phyloP scores from a whole-genome alignment of 805 yeast species.

The Ogataea naganishii region DNA sequence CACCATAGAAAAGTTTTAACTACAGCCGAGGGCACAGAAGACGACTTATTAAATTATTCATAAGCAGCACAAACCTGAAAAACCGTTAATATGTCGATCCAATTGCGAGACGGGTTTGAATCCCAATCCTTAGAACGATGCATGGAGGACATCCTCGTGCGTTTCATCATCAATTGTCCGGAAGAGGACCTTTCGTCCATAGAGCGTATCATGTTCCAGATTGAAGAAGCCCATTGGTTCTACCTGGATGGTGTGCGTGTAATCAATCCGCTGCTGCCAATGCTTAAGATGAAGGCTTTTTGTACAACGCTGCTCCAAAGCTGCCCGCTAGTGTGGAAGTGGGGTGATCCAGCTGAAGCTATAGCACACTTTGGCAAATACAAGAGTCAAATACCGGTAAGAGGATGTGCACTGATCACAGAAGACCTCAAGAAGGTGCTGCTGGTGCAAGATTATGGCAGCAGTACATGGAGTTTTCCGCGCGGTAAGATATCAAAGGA shows the following conservation, averaged over 20 bases:
- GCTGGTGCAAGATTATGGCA: constrained; percentile 77
- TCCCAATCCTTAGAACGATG: constrained; percentile 64
- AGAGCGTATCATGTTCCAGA: constrained; percentile 81
- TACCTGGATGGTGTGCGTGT: constrained; percentile 76
- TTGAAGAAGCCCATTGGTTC: constrained; percentile 98
- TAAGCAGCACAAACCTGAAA: too few species aligned
- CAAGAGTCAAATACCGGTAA: constrained; percentile 85
- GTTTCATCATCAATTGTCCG: constrained; percentile 89
- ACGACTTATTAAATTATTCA: too few species aligned
- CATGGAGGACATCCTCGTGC: constrained; percentile 77
- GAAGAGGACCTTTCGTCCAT: constrained; percentile 78
- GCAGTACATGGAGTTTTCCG: constrained; percentile 87
- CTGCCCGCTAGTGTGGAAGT: constrained; percentile 74
- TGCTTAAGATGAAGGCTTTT: constrained; percentile 68
- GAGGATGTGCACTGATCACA: constrained; percentile 90
- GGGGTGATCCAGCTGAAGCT: constrained; percentile 79
- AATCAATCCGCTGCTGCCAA: constrained; percentile 67
- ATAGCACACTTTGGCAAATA: constrained; percentile 72
- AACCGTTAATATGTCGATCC: constrained; percentile 37
- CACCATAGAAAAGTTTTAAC: too few species aligned
- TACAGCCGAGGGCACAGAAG: too few species aligned
- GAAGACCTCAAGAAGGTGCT: constrained; percentile 58
- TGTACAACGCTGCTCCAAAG: constrained; percentile 56
- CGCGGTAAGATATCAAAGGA: constrained; percentile 93
- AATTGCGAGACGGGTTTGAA: constrained; percentile 35